Evolutionary conservation across 2,329 filamentous ascomycete genomes (phyloP).

Genomic region (Trichoderma breve): DNA sequence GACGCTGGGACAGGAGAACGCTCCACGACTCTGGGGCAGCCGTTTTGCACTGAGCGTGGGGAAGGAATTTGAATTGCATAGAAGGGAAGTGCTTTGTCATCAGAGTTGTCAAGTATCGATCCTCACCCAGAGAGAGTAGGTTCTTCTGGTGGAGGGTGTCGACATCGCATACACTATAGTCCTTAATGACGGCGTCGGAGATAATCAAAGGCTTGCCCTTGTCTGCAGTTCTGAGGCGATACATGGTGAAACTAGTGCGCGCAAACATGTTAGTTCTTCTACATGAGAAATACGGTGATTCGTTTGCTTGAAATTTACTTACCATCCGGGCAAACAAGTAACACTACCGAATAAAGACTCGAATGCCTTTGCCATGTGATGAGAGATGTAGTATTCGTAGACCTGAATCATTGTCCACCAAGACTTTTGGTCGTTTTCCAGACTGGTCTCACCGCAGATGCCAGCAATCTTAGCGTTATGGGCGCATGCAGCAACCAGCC

Average conservation of each 20-base stretch:
- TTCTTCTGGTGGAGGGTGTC: slow-evolving; percentile 99
- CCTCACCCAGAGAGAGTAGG: slow-evolving; percentile 86
- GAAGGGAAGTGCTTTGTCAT: slow-evolving; percentile 97
- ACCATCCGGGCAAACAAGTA: slow-evolving; percentile 98
- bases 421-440: slow-evolving; percentile 90
- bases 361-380: slow-evolving; percentile 94
- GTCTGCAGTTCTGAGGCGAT: slow-evolving; percentile 89
- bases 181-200: slow-evolving; percentile 78
- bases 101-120: slow-evolving; percentile 93
- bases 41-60: slow-evolving; percentile 89
- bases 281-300: neutral
- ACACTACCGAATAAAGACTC: slow-evolving; percentile 97
- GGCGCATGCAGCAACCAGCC: slow-evolving; percentile 86
- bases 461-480: slow-evolving; percentile 95
- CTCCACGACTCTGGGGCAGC: slow-evolving; percentile 93
- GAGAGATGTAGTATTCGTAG: slow-evolving; percentile 99
- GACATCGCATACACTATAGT: slow-evolving; percentile 85
- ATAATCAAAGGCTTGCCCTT: slow-evolving; percentile 94
- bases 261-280: neutral
- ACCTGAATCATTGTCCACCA: slow-evolving; percentile 99
- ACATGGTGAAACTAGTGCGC: slow-evolving; percentile 87
- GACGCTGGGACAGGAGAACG: slow-evolving; percentile 92
- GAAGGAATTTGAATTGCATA: slow-evolving; percentile 95
- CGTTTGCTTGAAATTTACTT: slow-evolving; percentile 43
- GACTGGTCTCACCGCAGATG: slow-evolving; percentile 93